Evolutionary conservation across 108 stramenopile species (phyloP), one percentile per base, ranked within the genome.

Genomic region (Cyclotella distinguenda): DNA sequence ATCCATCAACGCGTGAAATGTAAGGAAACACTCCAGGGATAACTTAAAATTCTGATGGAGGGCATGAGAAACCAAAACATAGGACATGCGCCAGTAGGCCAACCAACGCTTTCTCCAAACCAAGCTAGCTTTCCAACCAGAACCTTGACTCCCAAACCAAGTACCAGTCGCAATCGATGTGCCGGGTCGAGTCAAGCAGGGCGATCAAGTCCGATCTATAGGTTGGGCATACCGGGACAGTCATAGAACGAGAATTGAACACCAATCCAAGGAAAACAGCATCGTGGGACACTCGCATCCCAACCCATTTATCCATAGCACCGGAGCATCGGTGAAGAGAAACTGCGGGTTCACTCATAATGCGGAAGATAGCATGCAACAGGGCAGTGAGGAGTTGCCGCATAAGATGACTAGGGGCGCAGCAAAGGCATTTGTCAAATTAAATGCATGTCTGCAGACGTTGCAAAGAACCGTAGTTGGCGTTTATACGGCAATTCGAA

Each of bases 1-100:
- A 6, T 22, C 40, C 16, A n/a, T 40, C n/a, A 31, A 25, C 0
- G 34, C 10, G 35, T 15, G 23, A 1, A 13, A 0, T 43, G 23
- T 28, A n/a, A n/a, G n/a, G n/a, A n/a, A n/a, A n/a, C n/a, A n/a
- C n/a, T n/a, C n/a, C n/a, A n/a, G n/a, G n/a, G n/a, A n/a, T n/a
- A 40, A 30, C 2, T 36, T 21, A 1, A 4, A 16, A 27, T 53
- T 65, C 6, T 19, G 25, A 10, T 15, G 25, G 0, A 65, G 26
- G 0, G 50, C 51, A 23, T 16, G 40, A 3, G 51, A 15, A 3
- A 40, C 5, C 6, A 51, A 53, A 10, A 27, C 23, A 42, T 65
- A 65, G n/a, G 5, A 65, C 4, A 25, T 65, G 64, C 1, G 51
- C 21, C 50, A 65, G 39, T 7, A 65, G 23, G 7, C 66, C 66